Evolutionary conservation across 2,329 filamentous ascomycete species (phyloP).

Genomic region (Aaosphaeria pasadenensis): DNA sequence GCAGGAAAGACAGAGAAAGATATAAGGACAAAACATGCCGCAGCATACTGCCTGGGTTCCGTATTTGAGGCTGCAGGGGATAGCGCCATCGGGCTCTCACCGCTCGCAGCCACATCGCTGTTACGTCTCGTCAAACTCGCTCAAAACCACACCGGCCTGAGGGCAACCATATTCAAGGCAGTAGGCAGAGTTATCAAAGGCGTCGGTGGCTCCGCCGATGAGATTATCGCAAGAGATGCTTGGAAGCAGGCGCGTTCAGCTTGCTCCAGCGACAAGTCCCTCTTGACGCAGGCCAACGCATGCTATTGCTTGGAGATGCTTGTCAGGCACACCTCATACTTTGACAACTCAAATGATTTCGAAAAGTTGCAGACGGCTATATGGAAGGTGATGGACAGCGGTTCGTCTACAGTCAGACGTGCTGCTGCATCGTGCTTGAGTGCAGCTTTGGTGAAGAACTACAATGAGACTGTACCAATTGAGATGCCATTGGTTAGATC

Average conservation of each 20-base stretch:
- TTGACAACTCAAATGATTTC: slow-evolving; percentile 85
- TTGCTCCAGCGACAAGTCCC: slow-evolving; percentile 76
- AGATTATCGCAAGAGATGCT: slow-evolving; percentile 78
- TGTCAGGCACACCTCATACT: slow-evolving; percentile 70
- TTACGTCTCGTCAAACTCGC: slow-evolving; percentile 78
- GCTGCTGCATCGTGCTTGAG: slow-evolving; percentile 84
- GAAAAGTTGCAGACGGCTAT: slow-evolving; percentile 79
- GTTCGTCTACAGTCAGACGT: slow-evolving; percentile 72
- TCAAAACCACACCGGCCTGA: slow-evolving; percentile 75
- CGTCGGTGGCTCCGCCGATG: slow-evolving; percentile 75
- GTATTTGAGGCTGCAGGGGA: slow-evolving; percentile 91
- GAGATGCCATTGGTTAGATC: slow-evolving; percentile 48
- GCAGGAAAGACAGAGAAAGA: slow-evolving; percentile 75
- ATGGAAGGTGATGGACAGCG: slow-evolving; percentile 83
- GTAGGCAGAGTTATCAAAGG: slow-evolving; percentile 74
- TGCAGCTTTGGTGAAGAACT: slow-evolving; percentile 76
- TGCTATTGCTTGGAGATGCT: slow-evolving; percentile 77
- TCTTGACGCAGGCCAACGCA: slow-evolving; percentile 73
- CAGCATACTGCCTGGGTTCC: slow-evolving; percentile 80
- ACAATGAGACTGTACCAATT: slow-evolving; percentile 56
- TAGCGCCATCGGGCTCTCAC: slow-evolving; percentile 81
- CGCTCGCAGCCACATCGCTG: slow-evolving; percentile 67
- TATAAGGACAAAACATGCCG: slow-evolving; percentile 77
- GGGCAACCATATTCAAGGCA: slow-evolving; percentile 73
- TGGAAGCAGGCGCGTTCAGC: slow-evolving; percentile 87